These are phyloP conservation scores for Fusarium hainanense DNA, from an alignment of 2,329 filamentous ascomycete genomes.

Conservation along the genomic window DNA sequence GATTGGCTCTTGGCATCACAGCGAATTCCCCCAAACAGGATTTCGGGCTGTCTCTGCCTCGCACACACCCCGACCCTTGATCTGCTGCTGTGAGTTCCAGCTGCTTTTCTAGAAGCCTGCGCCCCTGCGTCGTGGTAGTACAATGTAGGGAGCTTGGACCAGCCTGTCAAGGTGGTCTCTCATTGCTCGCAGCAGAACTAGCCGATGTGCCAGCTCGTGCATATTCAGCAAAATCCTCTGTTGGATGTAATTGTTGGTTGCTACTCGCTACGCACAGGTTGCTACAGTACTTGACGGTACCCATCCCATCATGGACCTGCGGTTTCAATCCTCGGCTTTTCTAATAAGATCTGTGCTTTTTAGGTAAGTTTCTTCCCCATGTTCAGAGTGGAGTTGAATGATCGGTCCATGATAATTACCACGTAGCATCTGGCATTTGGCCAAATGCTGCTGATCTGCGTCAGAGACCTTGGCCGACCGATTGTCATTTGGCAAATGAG, in stretches of 20 bases:
- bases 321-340: slow-evolving; percentile 3
- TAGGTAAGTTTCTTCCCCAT: slow-evolving; percentile 26
- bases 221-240: slow-evolving; percentile 17
- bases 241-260: not conserved
- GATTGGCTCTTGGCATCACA: slow-evolving; percentile 35
- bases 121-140: slow-evolving; percentile 43
- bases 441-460: slow-evolving; percentile 16
- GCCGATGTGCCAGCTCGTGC: slow-evolving; percentile 20
- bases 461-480: slow-evolving; percentile 14
- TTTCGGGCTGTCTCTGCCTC: slow-evolving; percentile 29
- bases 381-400: slow-evolving; percentile 25
- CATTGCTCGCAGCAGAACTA: slow-evolving; percentile 29
- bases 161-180: slow-evolving; percentile 28
- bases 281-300: not conserved
- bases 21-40: slow-evolving; percentile 39
- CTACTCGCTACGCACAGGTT: not conserved
- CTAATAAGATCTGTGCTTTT: slow-evolving; percentile 14
- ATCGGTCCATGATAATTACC: slow-evolving; percentile 21
- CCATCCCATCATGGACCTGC: slow-evolving; percentile 2
- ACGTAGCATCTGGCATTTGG: slow-evolving; percentile 14
- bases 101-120: slow-evolving; percentile 47
- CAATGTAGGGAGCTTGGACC: slow-evolving; percentile 44
- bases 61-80: slow-evolving; percentile 37
- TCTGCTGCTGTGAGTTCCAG: slow-evolving; percentile 34
- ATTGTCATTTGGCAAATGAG: slow-evolving; percentile 14